A percentile compares a stretch with the other conserved stretches of the same genome.
Evolutionary conservation across 805 yeast species (phyloP).

Genomic region (Wickerhamiella australiensis): DNA sequence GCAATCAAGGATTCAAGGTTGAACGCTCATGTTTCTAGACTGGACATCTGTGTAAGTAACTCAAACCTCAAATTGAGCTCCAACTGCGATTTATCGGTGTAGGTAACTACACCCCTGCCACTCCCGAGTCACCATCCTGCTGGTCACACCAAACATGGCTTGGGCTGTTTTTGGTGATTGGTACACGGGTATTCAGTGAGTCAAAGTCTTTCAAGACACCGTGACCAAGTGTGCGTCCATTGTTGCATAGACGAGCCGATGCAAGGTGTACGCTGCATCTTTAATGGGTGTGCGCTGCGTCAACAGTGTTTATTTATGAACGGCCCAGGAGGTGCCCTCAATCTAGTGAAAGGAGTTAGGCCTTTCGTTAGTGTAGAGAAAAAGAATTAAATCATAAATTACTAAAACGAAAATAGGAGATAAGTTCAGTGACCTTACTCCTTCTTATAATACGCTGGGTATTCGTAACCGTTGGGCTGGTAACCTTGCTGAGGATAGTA

Average conservation of each 20-base stretch:
- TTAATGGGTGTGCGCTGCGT: not conserved
- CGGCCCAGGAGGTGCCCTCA: no score
- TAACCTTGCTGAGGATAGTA: constrained; percentile 1
- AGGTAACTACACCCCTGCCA: no score
- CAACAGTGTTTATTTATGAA: no score
- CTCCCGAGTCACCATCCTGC: no score
- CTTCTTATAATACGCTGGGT: constrained; percentile 5
- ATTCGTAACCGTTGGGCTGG: constrained; percentile 13
- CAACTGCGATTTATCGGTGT: no score
- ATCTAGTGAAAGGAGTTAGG: no score
- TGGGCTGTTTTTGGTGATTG: constrained; percentile 12
- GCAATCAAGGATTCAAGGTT: no score
- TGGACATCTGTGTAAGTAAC: no score
- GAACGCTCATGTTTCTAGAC: no score
- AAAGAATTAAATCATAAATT: constrained; percentile 1
- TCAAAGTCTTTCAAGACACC: not conserved
- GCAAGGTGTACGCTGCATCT: not conserved
- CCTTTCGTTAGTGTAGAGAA: no score
- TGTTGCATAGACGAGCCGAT: not conserved
- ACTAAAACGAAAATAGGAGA: not conserved
- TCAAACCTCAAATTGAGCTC: no score
- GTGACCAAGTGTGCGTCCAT: not conserved
- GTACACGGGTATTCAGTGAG: constrained; percentile 2
- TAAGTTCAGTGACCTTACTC: not conserved
- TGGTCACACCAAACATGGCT: no score